Evolutionary conservation across 2,329 filamentous ascomycete genomes (phyloP).

Genomic region (Aspergillus aculeatus): DNA sequence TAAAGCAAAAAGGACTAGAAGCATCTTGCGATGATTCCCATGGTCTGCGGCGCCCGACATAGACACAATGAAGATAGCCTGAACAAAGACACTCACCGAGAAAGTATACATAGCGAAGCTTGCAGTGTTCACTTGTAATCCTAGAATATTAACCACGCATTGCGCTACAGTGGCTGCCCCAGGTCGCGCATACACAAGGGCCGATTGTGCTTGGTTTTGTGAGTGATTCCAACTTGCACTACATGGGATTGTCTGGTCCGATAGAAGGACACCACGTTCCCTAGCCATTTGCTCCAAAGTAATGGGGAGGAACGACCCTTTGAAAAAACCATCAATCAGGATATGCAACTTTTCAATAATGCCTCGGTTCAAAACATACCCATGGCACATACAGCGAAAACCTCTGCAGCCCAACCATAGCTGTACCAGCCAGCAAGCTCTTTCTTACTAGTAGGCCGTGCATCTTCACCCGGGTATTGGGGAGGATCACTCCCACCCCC

Average conservation of each 20-base stretch:
- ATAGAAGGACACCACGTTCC: slow-evolving; percentile 83
- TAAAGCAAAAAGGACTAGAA: slow-evolving; percentile 82
- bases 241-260: slow-evolving; percentile 74
- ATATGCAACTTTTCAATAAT: background rate
- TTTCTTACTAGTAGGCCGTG: slow-evolving; percentile 77
- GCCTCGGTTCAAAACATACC: slow-evolving; percentile 43
- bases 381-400: slow-evolving; percentile 88
- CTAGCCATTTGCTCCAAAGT: slow-evolving; percentile 89
- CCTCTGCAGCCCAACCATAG: slow-evolving; percentile 94
- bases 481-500: slow-evolving; percentile 33
- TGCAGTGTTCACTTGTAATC: slow-evolving; percentile 87
- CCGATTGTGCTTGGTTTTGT: slow-evolving; percentile 31
- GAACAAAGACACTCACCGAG: slow-evolving; percentile 83
- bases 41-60: slow-evolving; percentile 97
- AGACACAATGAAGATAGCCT: slow-evolving; percentile 87
- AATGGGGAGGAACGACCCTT: slow-evolving; percentile 92
- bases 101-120: slow-evolving; percentile 99
- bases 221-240: slow-evolving; percentile 57
- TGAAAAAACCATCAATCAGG: slow-evolving; percentile 18
- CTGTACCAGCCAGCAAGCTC: slow-evolving; percentile 94
- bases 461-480: slow-evolving; percentile 80
- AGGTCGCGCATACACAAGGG: slow-evolving; percentile 20
- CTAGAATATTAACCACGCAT: slow-evolving; percentile 79
- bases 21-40: slow-evolving; percentile 83
- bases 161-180: slow-evolving; percentile 52